Evolutionary conservation across 1,139 yeast genomes (phyloP).

Genomic region (Geotrichum fermentans): DNA sequence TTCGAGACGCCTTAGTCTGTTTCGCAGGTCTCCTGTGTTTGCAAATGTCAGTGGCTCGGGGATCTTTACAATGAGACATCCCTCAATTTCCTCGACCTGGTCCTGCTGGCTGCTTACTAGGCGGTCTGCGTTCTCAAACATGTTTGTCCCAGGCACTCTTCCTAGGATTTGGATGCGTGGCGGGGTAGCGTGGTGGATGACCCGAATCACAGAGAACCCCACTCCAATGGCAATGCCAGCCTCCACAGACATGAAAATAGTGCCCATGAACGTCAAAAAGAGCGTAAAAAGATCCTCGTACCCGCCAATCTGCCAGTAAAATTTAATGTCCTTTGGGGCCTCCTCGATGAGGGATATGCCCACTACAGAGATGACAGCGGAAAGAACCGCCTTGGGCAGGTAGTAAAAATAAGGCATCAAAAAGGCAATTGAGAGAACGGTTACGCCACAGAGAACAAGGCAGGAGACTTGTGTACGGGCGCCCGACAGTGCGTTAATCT

Average conservation of each 20-base stretch:
- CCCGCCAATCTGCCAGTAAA: constrained; percentile 71
- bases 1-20: constrained; percentile 72
- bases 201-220: constrained; percentile 69
- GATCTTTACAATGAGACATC: constrained; percentile 77
- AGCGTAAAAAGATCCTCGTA: constrained; percentile 74
- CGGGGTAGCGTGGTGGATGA: constrained; percentile 76
- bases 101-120: constrained; percentile 27
- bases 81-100: constrained; percentile 64
- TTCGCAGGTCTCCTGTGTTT: constrained; percentile 75
- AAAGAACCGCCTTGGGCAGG: constrained; percentile 75
- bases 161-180: constrained; percentile 89
- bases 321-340: constrained; percentile 72
- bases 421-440: constrained; percentile 60
- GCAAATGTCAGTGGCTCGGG: constrained; percentile 94
- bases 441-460: constrained; percentile 67
- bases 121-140: constrained; percentile 71
- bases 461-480: constrained; percentile 85
- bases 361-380: constrained; percentile 75
- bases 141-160: constrained; percentile 69
- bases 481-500: constrained; percentile 78
- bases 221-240: constrained; percentile 89
- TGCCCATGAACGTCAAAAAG: constrained; percentile 62
- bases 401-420: constrained; percentile 62
- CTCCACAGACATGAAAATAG: constrained; percentile 79
- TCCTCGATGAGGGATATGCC: constrained; percentile 80